Evolutionary conservation across 176 grass and related monocot genomes (phyloP), one percentile per base, ranked within the genome.

Genomic region (Avena sativa): DNA sequence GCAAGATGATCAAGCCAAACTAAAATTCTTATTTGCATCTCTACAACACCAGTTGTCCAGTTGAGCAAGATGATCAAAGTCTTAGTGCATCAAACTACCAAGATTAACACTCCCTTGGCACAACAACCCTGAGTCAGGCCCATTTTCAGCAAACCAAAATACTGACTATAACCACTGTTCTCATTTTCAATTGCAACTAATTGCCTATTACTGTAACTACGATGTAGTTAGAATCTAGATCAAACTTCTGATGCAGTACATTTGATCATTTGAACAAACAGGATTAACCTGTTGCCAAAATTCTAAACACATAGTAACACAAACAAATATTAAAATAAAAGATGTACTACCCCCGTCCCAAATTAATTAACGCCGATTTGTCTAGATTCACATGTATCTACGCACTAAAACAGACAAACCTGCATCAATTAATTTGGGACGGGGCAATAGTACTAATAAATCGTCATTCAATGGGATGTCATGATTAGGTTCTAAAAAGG

Each of bases 261-360:
- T 63, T 56, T 34, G 7, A 34, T 43, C 56, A 79, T 46, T 78
- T 85, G 20, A 66, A 43, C 19, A 66, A 79, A 89, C 34, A 77
- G 11, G 21, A 63, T 74, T 23, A 47, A 47, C 23, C 2, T 79
- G 49, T 63, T 85, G 57, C 23, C 5, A 48, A 8, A 65, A 79
- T 40, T 76, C 38, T 62, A 72, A 66, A 84, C 66, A 84, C 21
- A 65, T 44, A 14, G 20, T 52, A 20, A n/a, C 53, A 58, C 40
- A 72, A n/a, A 78, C 43, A 28, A 50, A 40, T 9, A 64, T 23
- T 36, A 51, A 64, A 56, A 75, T 12, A 44, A 76, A 26, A 44
- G n/a, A 46, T 20, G 59, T 51, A 59, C 12, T 74, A 43, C 40
- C 28, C 28, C 28, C 2, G 28, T 28, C 28, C 28, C 1, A 28